Percentiles rank a stretch among this genome's conserved stretches.
These are phyloP conservation scores for Rhizopus delemar DNA, from an alignment of 371 early-diverging fungal genomes.

Conservation along the genomic window DNA sequence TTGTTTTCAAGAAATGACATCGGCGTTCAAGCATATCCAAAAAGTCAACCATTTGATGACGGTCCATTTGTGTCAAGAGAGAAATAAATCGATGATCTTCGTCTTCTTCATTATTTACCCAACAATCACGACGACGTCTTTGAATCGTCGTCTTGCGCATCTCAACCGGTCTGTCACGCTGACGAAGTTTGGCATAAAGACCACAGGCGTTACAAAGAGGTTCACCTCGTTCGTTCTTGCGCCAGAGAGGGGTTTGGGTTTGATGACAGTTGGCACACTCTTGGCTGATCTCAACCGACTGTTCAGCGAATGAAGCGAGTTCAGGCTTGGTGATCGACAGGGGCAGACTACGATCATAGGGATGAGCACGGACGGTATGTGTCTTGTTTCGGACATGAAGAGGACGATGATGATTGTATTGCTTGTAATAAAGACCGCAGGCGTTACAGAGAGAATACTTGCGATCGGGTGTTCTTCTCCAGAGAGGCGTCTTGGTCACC, in stretches of 20 bases:
- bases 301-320: too few species aligned
- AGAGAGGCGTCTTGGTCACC: constrained; percentile 78
- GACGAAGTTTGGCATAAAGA: constrained; percentile 60
- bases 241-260: constrained; percentile 89
- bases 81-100: constrained; percentile 47
- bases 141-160: constrained; percentile 37
- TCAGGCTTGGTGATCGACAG: constrained; percentile 13
- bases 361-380: constrained; percentile 28
- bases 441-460: constrained; percentile 81
- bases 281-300: constrained; percentile 6
- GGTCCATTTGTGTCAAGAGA: constrained; percentile 50
- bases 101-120: constrained; percentile 9
- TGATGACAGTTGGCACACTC: constrained; percentile 83
- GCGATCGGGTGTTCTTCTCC: constrained; percentile 79
- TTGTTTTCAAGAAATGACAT: constrained; percentile 30
- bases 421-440: constrained; percentile 80
- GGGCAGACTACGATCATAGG: constrained; percentile 23
- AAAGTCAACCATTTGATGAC: constrained; percentile 55
- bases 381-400: constrained; percentile 61
- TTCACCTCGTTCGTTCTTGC: constrained; percentile 80
- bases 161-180: constrained; percentile 33
- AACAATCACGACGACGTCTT: constrained; percentile 34
- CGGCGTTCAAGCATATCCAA: constrained; percentile 49
- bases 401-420: constrained; percentile 72
- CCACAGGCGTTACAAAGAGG: constrained; percentile 93